Conservation (phyloP, 192 early-diverging fungal species). For the Radiomyces spectabilis region DNA sequence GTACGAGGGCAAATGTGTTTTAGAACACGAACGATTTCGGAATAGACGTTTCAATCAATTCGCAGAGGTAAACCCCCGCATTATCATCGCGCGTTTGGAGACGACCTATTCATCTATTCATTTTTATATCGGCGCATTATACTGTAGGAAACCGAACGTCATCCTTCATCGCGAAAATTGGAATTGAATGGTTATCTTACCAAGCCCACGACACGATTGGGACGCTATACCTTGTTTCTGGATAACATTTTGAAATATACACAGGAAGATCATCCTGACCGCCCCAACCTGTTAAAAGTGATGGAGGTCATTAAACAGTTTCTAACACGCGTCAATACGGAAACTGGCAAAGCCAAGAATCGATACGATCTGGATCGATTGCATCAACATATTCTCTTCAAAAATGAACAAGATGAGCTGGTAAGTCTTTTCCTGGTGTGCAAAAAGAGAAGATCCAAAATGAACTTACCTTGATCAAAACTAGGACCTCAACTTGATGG, state of each 20-base stretch:
- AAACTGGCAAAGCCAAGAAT: conserved; percentile 86
- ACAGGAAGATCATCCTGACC: conserved; percentile 71
- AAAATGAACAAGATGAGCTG: conserved; percentile 25
- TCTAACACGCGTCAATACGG: conserved; percentile 75
- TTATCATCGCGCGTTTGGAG: conserved; percentile 20
- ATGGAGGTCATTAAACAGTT: conserved; percentile 66
- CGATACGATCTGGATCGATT: conserved; percentile 71
- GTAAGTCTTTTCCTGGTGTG: conserved; percentile 6
- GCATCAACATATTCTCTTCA: conserved; percentile 58
- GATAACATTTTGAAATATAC: conserved; percentile 76
- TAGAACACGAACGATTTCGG: conserved; percentile 69
- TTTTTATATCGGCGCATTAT: conserved; percentile 51
- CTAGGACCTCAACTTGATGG: conserved; percentile 74
- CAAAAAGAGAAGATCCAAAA: conserved; percentile 12
- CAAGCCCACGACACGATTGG: conserved; percentile 82
- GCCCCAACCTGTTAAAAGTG: conserved; percentile 59
- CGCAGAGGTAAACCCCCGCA: conserved; percentile 45
- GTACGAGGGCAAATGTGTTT: conserved; percentile 70
- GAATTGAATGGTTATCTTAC: conserved; percentile 82
- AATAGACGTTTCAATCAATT: conserved; percentile 68
- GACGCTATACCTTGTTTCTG: conserved; percentile 79
- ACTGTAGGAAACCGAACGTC: conserved; percentile 56
- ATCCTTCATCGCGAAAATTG: conserved; percentile 71
- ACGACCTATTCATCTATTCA: neutral
- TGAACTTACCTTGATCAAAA: conserved; percentile 3